phyloP scores from a whole-genome alignment of 805 yeast species.

The Candida coquimbonensis region DNA sequence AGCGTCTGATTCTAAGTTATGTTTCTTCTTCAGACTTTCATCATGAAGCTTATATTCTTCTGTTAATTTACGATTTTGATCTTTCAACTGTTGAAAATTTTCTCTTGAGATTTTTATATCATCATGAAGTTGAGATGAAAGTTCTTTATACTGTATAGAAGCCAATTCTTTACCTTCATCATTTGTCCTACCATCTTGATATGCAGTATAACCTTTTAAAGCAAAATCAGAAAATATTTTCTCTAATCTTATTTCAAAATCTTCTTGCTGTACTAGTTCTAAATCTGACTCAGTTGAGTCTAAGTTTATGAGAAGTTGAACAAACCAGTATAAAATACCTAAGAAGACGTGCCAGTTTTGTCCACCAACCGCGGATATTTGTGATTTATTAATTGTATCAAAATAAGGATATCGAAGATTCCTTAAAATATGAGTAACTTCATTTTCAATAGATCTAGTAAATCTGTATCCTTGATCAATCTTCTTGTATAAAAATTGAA shows the following conservation, averaged over 20 bases:
- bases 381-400: slow-evolving; percentile 75
- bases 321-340: slow-evolving; percentile 80
- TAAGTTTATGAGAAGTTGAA: slow-evolving; percentile 42
- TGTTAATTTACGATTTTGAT: slow-evolving; percentile 34
- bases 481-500: slow-evolving; percentile 70
- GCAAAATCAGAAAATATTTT: slow-evolving; percentile 53
- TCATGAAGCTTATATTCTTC: slow-evolving; percentile 41
- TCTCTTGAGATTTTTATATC: slow-evolving; percentile 36
- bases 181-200: slow-evolving; percentile 58
- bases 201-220: slow-evolving; percentile 59
- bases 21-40: slow-evolving; percentile 47
- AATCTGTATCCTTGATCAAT: slow-evolving; percentile 77
- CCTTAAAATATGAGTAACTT: slow-evolving; percentile 61
- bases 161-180: slow-evolving; percentile 47
- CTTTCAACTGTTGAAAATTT: slow-evolving; percentile 34
- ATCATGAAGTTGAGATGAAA: slow-evolving; percentile 40
- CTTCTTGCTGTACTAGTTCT: slow-evolving; percentile 22
- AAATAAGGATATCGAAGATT: slow-evolving; percentile 71
- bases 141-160: slow-evolving; percentile 45
- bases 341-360: slow-evolving; percentile 78
- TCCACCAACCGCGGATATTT: slow-evolving; percentile 87
- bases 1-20: slow-evolving; percentile 64
- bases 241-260: slow-evolving; percentile 30
- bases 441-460: slow-evolving; percentile 63
- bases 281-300: slow-evolving; percentile 25